Evolutionary conservation across 2,329 filamentous ascomycete genomes (phyloP).

Genomic region (Monilinia polystroma): DNA sequence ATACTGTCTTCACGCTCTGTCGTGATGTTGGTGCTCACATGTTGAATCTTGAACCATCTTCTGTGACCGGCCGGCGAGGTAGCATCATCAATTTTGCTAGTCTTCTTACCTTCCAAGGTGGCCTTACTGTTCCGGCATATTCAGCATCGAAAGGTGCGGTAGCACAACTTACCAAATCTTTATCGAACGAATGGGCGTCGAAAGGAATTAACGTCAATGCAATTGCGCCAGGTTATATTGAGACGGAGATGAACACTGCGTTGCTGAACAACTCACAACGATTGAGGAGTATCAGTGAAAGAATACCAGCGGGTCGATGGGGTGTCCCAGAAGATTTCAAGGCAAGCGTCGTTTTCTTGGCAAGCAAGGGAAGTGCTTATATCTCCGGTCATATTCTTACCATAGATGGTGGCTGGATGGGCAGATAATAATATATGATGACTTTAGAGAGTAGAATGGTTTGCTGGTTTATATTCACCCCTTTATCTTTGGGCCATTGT

Average conservation of each 20-base stretch:
- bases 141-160: conserved; percentile 84
- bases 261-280: conserved; percentile 70
- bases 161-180: conserved; percentile 62
- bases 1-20: conserved; percentile 73
- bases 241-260: conserved; percentile 91
- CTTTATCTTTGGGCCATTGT: background rate
- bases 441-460: background rate
- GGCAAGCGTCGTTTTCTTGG: conserved; percentile 75
- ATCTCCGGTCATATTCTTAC: conserved; percentile 79
- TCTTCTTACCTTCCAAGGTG: conserved; percentile 87
- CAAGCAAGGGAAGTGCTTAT: conserved; percentile 74
- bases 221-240: conserved; percentile 86
- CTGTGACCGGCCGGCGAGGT: conserved; percentile 70
- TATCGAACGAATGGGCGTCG: conserved; percentile 83
- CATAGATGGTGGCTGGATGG: conserved; percentile 94
- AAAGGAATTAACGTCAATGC: conserved; percentile 82
- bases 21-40: conserved; percentile 79
- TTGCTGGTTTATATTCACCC: background rate
- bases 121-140: conserved; percentile 85
- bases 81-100: conserved; percentile 83
- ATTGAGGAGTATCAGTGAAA: conserved; percentile 69
- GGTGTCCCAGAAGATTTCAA: conserved; percentile 84
- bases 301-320: conserved; percentile 85
- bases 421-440: conserved; percentile 52
- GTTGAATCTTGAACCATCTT: conserved; percentile 58